These are phyloP conservation scores for Blastobotrys illinoisensis DNA, from an alignment of 1,139 yeast species.

Conservation along the genomic window DNA sequence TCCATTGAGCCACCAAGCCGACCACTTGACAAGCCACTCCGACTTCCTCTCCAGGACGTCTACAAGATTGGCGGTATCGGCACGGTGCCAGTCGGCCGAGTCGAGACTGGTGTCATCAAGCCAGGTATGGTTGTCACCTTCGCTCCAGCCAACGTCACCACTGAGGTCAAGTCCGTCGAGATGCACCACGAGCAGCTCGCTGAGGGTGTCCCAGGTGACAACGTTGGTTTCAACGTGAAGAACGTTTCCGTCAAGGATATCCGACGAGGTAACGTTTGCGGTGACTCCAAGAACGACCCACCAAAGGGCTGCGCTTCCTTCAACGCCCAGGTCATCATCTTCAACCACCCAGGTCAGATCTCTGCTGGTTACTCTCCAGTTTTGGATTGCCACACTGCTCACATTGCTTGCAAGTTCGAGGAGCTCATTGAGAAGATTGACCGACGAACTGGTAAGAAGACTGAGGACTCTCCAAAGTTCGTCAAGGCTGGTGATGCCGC, in stretches of 20 bases:
- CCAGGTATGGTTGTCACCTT: constrained; percentile 88
- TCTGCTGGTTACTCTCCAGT: constrained; percentile 93
- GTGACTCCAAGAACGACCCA: constrained; percentile 94
- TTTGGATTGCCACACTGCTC: constrained; percentile 92
- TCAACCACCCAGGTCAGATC: constrained; percentile 93
- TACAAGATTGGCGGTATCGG: constrained; percentile 94
- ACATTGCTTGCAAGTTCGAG: constrained; percentile 89
- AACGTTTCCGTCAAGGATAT: constrained; percentile 90
- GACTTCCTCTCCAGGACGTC: constrained; percentile 88
- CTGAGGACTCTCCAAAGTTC: constrained; percentile 80
- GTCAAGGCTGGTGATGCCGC: constrained; percentile 94
- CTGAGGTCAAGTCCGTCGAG: constrained; percentile 91
- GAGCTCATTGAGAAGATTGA: constrained; percentile 82
- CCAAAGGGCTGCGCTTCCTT: constrained; percentile 77
- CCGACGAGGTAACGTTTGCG: constrained; percentile 93
- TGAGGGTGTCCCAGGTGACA: constrained; percentile 91
- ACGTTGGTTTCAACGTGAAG: constrained; percentile 93
- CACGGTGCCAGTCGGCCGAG: constrained; percentile 93
- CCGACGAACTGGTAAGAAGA: constrained; percentile 88
- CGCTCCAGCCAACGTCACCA: constrained; percentile 90
- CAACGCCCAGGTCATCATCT: constrained; percentile 85
- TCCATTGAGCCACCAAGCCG: constrained; percentile 80
- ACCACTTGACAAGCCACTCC: constrained; percentile 87
- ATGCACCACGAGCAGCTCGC: constrained; percentile 87
- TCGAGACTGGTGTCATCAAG: constrained; percentile 87